Evolutionary conservation across 1,284 basidiomycete species (phyloP).

Genomic region (Apiotrichum siamense): DNA sequence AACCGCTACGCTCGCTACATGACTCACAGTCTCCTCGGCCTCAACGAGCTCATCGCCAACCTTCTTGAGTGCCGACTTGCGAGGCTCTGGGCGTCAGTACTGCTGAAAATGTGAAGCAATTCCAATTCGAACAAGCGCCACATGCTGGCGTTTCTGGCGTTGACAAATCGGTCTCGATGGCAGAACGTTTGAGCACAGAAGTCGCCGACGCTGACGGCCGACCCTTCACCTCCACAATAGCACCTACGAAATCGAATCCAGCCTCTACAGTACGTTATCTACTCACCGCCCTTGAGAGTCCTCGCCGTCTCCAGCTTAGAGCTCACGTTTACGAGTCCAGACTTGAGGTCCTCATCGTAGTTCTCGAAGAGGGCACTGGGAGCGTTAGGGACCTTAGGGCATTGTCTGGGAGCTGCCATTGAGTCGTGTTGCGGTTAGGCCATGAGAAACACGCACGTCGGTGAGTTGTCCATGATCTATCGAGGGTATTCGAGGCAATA

Average conservation of each 20-base stretch:
- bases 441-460: conserved; percentile 32
- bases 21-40: conserved; percentile 86
- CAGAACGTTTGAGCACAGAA: too few species aligned
- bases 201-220: not conserved
- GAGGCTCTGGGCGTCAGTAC: conserved; percentile 59
- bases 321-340: conserved; percentile 39
- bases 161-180: too few species aligned
- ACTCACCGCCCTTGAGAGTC: conserved; percentile 47
- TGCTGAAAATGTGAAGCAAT: not conserved
- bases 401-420: too few species aligned
- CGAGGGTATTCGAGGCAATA: not conserved
- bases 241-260: too few species aligned
- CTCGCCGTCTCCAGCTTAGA: conserved; percentile 39
- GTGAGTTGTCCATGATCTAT: conserved; percentile 44
- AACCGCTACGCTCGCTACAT: too few species aligned
- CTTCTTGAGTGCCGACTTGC: conserved; percentile 72
- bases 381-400: not conserved
- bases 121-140: not conserved
- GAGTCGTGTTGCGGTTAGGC: not conserved
- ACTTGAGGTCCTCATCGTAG: conserved; percentile 48
- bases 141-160: too few species aligned
- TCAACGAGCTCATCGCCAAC: conserved; percentile 96
- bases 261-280: too few species aligned
- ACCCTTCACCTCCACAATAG: not conserved
- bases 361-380: conserved; percentile 46